Conservation (phyloP, 805 yeast genomes). For the Brettanomyces sp. region DNA sequence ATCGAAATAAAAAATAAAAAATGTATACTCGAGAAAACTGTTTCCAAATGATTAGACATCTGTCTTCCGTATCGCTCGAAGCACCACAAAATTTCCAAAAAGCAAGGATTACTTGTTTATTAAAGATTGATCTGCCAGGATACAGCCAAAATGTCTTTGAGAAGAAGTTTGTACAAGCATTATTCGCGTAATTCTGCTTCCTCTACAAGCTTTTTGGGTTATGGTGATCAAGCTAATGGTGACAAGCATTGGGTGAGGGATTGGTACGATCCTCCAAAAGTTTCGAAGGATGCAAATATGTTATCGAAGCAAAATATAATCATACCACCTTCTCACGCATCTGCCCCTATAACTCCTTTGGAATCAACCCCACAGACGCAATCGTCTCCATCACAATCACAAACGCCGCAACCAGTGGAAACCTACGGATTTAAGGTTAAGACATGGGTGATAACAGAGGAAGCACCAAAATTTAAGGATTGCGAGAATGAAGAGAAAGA, state of each 20-base stretch:
- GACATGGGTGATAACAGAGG: slow-evolving; percentile 23
- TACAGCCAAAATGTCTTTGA: slow-evolving; percentile 20
- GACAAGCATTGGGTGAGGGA: slow-evolving; percentile 23
- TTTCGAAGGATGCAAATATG: not conserved
- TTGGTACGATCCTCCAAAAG: slow-evolving; percentile 24
- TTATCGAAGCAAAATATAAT: not conserved
- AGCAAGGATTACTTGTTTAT: no score
- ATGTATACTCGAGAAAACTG: no score
- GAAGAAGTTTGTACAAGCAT: slow-evolving; percentile 27
- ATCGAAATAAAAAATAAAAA: no score
- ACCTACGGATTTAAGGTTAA: slow-evolving; percentile 24
- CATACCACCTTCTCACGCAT: slow-evolving; percentile 8
- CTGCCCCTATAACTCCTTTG: slow-evolving; percentile 14
- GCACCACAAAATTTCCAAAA: no score
- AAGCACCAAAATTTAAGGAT: not conserved
- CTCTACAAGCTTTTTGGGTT: slow-evolving; percentile 11
- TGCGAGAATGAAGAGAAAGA: slow-evolving; percentile 3
- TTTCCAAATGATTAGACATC: no score
- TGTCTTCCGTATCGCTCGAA: no score
- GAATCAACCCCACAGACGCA: slow-evolving; percentile 17
- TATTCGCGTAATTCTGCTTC: slow-evolving; percentile 19
- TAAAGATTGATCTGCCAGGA: not conserved
- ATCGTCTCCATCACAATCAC: slow-evolving; percentile 12
- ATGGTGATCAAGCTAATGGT: slow-evolving; percentile 10
- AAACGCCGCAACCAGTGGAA: slow-evolving; percentile 19